Evolutionary conservation across 2,329 filamentous ascomycete species (phyloP).

Genomic region (Juglanconis juglandina): DNA sequence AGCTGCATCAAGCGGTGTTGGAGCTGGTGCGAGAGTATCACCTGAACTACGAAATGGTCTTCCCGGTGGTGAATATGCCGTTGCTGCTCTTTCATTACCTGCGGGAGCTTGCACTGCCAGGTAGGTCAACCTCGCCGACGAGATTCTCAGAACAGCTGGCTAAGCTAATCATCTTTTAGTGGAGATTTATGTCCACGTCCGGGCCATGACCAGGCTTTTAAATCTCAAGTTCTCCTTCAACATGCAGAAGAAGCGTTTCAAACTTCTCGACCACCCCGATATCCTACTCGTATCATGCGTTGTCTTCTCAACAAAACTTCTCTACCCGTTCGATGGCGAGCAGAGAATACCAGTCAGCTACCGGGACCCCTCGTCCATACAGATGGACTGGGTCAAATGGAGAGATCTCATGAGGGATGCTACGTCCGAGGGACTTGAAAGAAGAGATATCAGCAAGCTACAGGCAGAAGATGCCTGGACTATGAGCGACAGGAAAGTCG

Average conservation of each 20-base stretch:
- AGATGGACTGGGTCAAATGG: constrained; percentile 75
- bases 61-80: constrained; percentile 70
- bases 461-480: constrained; percentile 28
- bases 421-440: constrained; percentile 21
- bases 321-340: constrained; percentile 68
- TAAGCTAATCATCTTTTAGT: constrained; percentile 42
- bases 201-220: constrained; percentile 50
- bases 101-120: constrained; percentile 69
- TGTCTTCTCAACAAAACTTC: constrained; percentile 72
- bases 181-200: constrained; percentile 60
- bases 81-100: constrained; percentile 68
- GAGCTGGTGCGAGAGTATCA: constrained; percentile 62
- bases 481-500: constrained; percentile 59
- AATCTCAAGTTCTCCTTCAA: constrained; percentile 57
- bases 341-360: constrained; percentile 46
- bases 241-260: constrained; percentile 39
- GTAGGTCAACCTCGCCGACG: constrained; percentile 40
- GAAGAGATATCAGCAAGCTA: constrained; percentile 25
- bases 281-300: constrained; percentile 67
- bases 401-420: constrained; percentile 41
- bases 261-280: constrained; percentile 66
- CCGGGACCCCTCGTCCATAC: constrained; percentile 55
- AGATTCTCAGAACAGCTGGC: constrained; percentile 1
- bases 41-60: constrained; percentile 63
- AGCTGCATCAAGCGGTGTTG: constrained; percentile 63